These are phyloP conservation scores for Hirsutella minnesotensis DNA, from an alignment of 2,329 filamentous ascomycete species.

Conservation along the genomic window DNA sequence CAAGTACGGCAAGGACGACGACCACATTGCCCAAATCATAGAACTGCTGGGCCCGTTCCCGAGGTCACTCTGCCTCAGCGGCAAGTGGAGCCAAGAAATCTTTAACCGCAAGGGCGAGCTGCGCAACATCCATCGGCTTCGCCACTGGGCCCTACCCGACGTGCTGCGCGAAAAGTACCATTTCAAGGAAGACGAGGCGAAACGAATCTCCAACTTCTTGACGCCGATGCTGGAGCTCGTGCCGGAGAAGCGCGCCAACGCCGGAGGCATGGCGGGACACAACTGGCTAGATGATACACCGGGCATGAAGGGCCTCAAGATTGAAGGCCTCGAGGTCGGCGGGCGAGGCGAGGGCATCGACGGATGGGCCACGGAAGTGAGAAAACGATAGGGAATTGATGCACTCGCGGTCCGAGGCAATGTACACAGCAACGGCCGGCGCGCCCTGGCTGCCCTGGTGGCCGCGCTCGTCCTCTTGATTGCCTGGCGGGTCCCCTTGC, in stretches of 20 bases:
- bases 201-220: slow-evolving; percentile 69
- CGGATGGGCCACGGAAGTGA: slow-evolving; percentile 83
- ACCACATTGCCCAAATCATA: slow-evolving; percentile 98
- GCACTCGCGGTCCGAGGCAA: slow-evolving; percentile 4
- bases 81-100: slow-evolving; percentile 97
- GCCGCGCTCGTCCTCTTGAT: slow-evolving; percentile 1
- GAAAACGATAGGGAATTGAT: slow-evolving; percentile 50
- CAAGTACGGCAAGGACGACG: slow-evolving; percentile 98
- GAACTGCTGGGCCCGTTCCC: slow-evolving; percentile 90
- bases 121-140: slow-evolving; percentile 89
- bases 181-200: slow-evolving; percentile 71
- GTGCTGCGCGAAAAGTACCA: slow-evolving; percentile 96
- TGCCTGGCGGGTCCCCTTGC: not conserved
- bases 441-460: not conserved
- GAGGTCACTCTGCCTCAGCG: slow-evolving; percentile 79
- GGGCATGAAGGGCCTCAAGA: slow-evolving; percentile 72
- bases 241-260: slow-evolving; percentile 83
- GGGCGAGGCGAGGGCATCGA: slow-evolving; percentile 86
- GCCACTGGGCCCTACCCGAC: slow-evolving; percentile 90
- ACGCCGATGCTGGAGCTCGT: slow-evolving; percentile 83
- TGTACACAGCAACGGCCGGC: not conserved
- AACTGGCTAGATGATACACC: slow-evolving; percentile 72
- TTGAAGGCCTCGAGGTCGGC: slow-evolving; percentile 64
- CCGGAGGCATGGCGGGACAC: slow-evolving; percentile 87
- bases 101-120: slow-evolving; percentile 97